phyloP scores from a whole-genome alignment of 75 land plant genomes.

The Pinus albicaulis region DNA sequence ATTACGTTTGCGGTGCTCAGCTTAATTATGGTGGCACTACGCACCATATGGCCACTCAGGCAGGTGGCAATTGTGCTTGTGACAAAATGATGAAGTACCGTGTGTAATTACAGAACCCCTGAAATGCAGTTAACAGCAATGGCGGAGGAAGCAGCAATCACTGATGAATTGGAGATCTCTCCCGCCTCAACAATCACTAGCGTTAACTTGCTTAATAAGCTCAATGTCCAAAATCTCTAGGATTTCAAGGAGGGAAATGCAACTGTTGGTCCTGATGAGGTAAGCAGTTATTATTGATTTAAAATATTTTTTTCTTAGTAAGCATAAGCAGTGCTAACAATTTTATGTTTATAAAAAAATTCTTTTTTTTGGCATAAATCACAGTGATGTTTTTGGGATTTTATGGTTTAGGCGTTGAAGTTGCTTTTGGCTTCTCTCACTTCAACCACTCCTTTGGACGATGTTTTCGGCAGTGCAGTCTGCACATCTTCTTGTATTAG shows the following conservation, averaged over 20 bases:
- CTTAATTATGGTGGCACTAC: not conserved
- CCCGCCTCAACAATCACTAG: not conserved
- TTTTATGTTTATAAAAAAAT: no score
- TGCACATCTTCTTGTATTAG: no score
- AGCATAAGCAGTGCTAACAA: no score
- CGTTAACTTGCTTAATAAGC: not conserved
- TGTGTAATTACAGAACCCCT: not conserved
- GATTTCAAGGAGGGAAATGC: not conserved
- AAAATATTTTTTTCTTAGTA: no score
- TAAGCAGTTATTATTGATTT: not conserved
- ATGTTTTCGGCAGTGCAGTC: no score
- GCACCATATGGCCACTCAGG: not conserved
- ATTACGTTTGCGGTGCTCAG: not conserved
- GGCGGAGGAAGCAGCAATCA: not conserved
- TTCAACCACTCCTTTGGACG: no score
- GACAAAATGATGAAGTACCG: not conserved
- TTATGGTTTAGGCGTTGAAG: no score
- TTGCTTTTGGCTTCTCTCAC: no score
- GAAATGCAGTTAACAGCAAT: not conserved
- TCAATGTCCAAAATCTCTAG: not conserved
- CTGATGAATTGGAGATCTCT: not conserved
- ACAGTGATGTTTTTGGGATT: no score
- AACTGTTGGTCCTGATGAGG: not conserved
- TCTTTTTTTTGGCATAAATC: no score
- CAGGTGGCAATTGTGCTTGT: not conserved